Base-by-base conservation (phyloP, 345 rosid genomes). In the Firmiana major region DNA sequence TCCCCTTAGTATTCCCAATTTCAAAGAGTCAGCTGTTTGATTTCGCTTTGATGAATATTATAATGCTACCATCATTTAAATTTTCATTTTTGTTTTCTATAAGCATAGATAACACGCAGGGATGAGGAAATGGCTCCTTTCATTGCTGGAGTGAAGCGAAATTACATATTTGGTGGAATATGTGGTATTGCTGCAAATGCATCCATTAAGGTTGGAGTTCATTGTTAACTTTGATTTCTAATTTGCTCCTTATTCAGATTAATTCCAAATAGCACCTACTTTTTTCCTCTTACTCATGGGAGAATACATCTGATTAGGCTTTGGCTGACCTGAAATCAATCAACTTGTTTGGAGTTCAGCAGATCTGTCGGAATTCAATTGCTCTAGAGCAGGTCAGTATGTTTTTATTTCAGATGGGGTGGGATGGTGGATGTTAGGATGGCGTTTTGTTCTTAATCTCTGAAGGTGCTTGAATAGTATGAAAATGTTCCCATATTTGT, bases 321-420 rank as follows among this genome's bases (percentile, higher is more conserved):
- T 85, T 97, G 85, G 94, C 89, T 15, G 91, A 89, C 81, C 83
- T 96, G 90, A 92, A 89, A 71, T 85, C 92, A 49, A 82, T 92
- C 83, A 96, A 94, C 82, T 95, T 96, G 76, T 96, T 96, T n/a
- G 98, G 99, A 81, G 99, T 94, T 83, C 99, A 96, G 78, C 99
- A 92, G 85, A 92, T 96, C 75, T 93, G 99, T 79, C 91, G 98
- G 63, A 96, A 96, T 85, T 87, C 98, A 64, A 94, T 96, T 77
- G 98, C 99, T 40, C 71, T 96, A 85, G 98, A 97, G 79, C 99
- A 93, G 97, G 99, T 96, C 79, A 79, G 74, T 42, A n/a, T 62
- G 43, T 62, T 24, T 65, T 62, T 63, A 17, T 60, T 68, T 36
- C 11, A 46, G n/a, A 68, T 69, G 12, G 67, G 55, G 13, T 12